phyloP scores from a whole-genome alignment of 2,329 filamentous ascomycete genomes.

The Parasarocladium wereldwijsianum region DNA sequence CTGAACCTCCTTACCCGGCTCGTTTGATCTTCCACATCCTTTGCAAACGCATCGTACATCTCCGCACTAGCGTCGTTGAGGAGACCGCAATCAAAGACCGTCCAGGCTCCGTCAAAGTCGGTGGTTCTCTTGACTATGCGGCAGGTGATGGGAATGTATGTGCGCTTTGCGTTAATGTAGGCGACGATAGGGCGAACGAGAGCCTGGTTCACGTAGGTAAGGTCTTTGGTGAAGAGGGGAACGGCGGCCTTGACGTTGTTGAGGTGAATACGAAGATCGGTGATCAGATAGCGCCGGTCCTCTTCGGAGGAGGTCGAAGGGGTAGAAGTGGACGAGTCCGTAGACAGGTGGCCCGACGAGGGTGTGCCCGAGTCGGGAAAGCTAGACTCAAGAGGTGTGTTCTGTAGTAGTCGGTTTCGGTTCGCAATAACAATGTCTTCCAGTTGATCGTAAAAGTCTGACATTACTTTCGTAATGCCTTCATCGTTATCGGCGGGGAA shows the following conservation, averaged over 20 bases:
- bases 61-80: constrained; percentile 90
- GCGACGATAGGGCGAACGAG: constrained; percentile 91
- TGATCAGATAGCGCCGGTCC: constrained; percentile 69
- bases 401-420: constrained; percentile 46
- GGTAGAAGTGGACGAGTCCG: constrained; percentile 1
- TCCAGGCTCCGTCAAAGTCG: constrained; percentile 95
- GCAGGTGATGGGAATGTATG: constrained; percentile 91
- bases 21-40: constrained; percentile 80
- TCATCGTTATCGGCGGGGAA: constrained; percentile 80
- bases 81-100: constrained; percentile 79
- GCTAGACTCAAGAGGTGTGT: constrained; percentile 14
- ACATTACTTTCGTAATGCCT: constrained; percentile 83
- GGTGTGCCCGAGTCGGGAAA: constrained; percentile 7
- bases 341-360: constrained; percentile 4
- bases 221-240: constrained; percentile 78
- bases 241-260: constrained; percentile 91
- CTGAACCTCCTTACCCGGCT: constrained; percentile 75
- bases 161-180: constrained; percentile 91
- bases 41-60: constrained; percentile 87
- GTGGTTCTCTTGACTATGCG: constrained; percentile 77
- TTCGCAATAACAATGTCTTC: constrained; percentile 82
- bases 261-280: constrained; percentile 88
- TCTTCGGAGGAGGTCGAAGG: constrained; percentile 23
- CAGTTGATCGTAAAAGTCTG: constrained; percentile 92
- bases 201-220: constrained; percentile 93